Base-by-base conservation (phyloP, 129 eudicot species). In the Glebionis coronaria region DNA sequence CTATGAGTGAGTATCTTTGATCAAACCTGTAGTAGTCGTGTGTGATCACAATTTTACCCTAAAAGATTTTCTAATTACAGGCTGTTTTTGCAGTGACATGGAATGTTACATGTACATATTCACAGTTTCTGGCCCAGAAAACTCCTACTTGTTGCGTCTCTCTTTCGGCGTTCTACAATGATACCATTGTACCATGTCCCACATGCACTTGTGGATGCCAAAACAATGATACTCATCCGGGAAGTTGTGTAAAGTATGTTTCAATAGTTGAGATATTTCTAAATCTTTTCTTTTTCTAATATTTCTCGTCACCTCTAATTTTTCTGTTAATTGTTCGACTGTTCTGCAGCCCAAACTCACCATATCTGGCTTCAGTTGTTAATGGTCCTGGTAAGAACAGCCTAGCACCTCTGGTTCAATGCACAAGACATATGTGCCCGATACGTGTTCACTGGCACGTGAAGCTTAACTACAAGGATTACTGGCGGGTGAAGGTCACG, bases 171-270 rank as follows among this genome's bases (percentile, higher is more conserved):
- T 93, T 93, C 74, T 93, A 93, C 76, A 89, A 89, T 62, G 95
- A 93, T 35, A 94, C 97, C 0, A 89, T 94, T 18, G 95, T 87
- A 3, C 92, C 97, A 31, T 89, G 99, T 65, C 95, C 99, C 5
- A 94, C 95, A 9, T 94, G 99, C 55, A 80, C 97, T 46, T 94
- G 99, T 84, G 97, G 99, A 77, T 89, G 97, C 81, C 95, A 84
- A 83, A 86, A 83, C 66, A 89, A 89, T 56, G 65, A 10, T n/a
- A 82, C 88, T 60, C 85, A 84, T 67, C 89, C 90, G 0, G 98
- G 98, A 63, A 84, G 95, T 74, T 93, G 99, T 60, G 93, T 93
- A 27, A 68, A 84, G 99, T 86, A 86, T 13, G 98, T 47, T 49
- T 12, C 29, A 20, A 45, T n/a, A 65, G 20, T 65, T 0, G 29